Evolutionary conservation across 352 stramenopile genomes (phyloP), one percentile per base, ranked within the genome.

Genomic region (Pythium angustatum): DNA sequence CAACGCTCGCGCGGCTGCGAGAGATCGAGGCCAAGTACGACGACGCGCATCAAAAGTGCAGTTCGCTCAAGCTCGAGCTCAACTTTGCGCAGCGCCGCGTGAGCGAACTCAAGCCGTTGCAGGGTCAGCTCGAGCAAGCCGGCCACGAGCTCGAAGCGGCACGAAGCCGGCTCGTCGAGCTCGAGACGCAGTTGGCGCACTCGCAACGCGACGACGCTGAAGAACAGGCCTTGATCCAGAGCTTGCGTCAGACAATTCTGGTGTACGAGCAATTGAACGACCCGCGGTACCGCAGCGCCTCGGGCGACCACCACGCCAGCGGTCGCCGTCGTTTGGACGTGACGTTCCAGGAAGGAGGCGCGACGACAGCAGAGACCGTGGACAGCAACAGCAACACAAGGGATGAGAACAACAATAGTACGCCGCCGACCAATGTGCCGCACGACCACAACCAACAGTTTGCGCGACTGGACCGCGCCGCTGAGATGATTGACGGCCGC

Each of bases 251-350:
- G 26, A 89, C 78, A 3, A 69, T 91, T 24, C 69, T 80, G 41
- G 73, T 80, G 14, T 91, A 91, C 41, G 79, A 91, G 69, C 77
- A 66, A 14, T 63, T 88, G 2, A 77, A 85, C 21, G 76, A 88
- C 28, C 79, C 79, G 14, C 76, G 50, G 3, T 27, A 64, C 11
- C 63, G 48, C 5, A n/a, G 17, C 2, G 12, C 26, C 6, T 71
- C 64, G 2, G 36, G 27, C 2, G 64, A 65, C 5, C 10, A 48
- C 33, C 40, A 11, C 21, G 19, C 6, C 30, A 33, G 55, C 7
- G 11, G n/a, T 19, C 36, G 26, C 31, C 15, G 45, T 56, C 21
- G 33, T 7, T 45, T 60, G 15, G 41, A 24, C 21, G 28, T 44
- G 15, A 19, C 50, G 21, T 24, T 60, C 34, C 62, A 69, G 10